Conservation (phyloP, 805 yeast genomes). For the Martiniozyma abietophila region DNA sequence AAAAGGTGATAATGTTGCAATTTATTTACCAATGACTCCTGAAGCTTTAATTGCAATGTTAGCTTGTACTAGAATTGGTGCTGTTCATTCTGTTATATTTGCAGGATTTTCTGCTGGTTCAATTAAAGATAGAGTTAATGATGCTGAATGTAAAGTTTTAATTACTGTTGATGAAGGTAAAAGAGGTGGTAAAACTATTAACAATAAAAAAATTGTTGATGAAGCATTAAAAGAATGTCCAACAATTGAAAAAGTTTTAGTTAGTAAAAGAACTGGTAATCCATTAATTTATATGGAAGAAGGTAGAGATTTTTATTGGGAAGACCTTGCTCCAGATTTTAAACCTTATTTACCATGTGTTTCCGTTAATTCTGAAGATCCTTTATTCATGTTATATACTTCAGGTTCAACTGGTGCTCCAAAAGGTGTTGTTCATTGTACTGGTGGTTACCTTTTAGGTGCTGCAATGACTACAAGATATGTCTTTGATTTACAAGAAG, state of each 20-base stretch:
- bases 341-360: slow-evolving; percentile 82
- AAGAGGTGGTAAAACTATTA: slow-evolving; percentile 91
- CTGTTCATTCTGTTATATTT: slow-evolving; percentile 90
- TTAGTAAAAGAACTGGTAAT: slow-evolving; percentile 80
- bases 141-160: slow-evolving; percentile 77
- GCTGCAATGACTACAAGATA: slow-evolving; percentile 88
- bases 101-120: slow-evolving; percentile 97
- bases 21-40: slow-evolving; percentile 96
- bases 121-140: slow-evolving; percentile 79
- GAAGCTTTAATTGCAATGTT: slow-evolving; percentile 91
- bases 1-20: slow-evolving; percentile 95
- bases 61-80: slow-evolving; percentile 91
- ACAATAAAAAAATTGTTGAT: slow-evolving; percentile 90
- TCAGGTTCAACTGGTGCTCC: slow-evolving; percentile 99
- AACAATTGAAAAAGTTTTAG: slow-evolving; percentile 73
- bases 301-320: slow-evolving; percentile 94
- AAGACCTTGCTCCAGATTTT: slow-evolving; percentile 73
- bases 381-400: slow-evolving; percentile 88
- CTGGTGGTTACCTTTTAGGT: slow-evolving; percentile 91
- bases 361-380: slow-evolving; percentile 87
- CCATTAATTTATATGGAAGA: slow-evolving; percentile 59
- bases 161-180: slow-evolving; percentile 93
- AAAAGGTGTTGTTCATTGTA: slow-evolving; percentile 92
- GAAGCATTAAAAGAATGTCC: slow-evolving; percentile 78
- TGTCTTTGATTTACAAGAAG: slow-evolving; percentile 85